phyloP scores from a whole-genome alignment of 2,329 filamentous ascomycete species.

The Sporothrix variecibatus region DNA sequence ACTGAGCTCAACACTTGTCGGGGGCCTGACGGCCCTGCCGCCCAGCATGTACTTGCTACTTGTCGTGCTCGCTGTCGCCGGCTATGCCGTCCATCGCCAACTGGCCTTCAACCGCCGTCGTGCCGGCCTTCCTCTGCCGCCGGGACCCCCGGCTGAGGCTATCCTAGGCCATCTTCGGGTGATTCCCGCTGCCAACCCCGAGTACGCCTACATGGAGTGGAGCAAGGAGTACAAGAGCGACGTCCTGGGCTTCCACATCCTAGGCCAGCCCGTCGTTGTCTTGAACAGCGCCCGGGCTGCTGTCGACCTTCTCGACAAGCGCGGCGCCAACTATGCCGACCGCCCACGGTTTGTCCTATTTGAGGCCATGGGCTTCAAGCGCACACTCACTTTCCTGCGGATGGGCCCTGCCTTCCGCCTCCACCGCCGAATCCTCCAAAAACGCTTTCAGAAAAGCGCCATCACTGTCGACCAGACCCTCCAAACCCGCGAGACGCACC shows the following conservation, averaged over 20 bases:
- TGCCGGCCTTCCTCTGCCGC: conserved; percentile 27
- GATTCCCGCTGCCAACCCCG: conserved; percentile 31
- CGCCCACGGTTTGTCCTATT: conserved; percentile 47
- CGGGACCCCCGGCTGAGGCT: conserved; percentile 30
- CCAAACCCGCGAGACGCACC: conserved; percentile 38
- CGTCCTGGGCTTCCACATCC: conserved; percentile 38
- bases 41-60: not conserved
- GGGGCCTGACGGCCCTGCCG: not conserved
- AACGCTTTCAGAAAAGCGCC: conserved; percentile 42
- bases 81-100: not conserved
- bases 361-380: conserved; percentile 46
- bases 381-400: conserved; percentile 46
- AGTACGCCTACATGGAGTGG: conserved; percentile 31
- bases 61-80: not conserved
- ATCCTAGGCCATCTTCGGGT: conserved; percentile 33
- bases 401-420: conserved; percentile 44
- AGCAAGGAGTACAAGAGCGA: conserved; percentile 34
- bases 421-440: conserved; percentile 43
- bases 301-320: conserved; percentile 48
- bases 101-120: not conserved
- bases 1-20: not conserved
- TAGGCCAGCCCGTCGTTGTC: conserved; percentile 43
- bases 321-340: conserved; percentile 48
- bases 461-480: conserved; percentile 29
- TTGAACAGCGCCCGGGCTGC: conserved; percentile 45